Evolutionary conservation across 2,329 filamentous ascomycete species (phyloP), one percentile per base, ranked within the genome.

Genomic region (Colletotrichum trifolii): DNA sequence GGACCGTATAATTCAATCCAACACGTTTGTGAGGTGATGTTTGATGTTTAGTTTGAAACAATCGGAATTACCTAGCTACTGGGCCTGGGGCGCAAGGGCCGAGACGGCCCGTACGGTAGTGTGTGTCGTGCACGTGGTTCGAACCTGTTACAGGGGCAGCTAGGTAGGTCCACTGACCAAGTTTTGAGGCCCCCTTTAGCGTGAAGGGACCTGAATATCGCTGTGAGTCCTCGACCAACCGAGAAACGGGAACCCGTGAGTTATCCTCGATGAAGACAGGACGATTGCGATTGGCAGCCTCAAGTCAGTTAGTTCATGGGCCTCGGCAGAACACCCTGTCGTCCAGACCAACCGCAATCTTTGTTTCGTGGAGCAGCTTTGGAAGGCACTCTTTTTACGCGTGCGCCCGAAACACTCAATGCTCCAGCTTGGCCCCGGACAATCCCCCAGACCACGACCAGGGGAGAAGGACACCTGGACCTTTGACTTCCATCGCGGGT

Each of bases 351-450:
- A 64, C 39, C 15, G 25, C 38, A 25, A 35, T 17, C 12, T 10
- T 25, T 33, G 7, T 52, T 33, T 42, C 43, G 40, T 45, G 42
- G 40, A 52, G 17, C 11, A 35, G 38, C 42, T 39, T 52, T 8
- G 33, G 42, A 54, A 42, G 62, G 52, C 39, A 25, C 25, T 25
- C 49, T 47, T 25, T 48, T 36, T 4, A 50, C 40, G 39, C 17
- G 42, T n/a, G 36, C 47, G 58, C 47, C 63, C 63, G 63, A 66
- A 66, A 66, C 63, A 53, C 63, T 42, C 52, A 38, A 48, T 63
- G 63, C 63, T 57, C 63, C 63, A 66, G 63, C 58, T 57, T 53
- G 36, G 52, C 59, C 59, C 59, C 33, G 35, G 42, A 47, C 50
- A 52, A 62, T 50, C 47, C 47, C 57, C 39, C 52, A 50, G 50